Conservation (phyloP, 345 rosid species). For the Psidium friedrichsthalianum region DNA sequence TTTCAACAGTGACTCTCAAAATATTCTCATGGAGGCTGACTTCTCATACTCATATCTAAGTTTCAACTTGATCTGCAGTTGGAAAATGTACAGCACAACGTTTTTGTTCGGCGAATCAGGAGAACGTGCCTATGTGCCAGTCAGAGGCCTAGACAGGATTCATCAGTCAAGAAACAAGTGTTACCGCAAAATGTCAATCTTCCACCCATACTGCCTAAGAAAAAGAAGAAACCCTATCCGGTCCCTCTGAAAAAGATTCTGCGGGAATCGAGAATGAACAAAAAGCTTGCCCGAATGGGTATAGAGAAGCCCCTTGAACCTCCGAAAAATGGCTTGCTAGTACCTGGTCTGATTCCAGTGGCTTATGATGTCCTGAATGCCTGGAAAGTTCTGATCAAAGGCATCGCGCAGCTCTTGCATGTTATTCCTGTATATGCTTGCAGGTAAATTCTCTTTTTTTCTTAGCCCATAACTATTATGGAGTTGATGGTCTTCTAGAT, state of each 20-base stretch:
- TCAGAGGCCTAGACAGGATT: slow-evolving; percentile 15
- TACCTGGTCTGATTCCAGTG: slow-evolving; percentile 56
- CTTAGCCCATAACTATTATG: neutral
- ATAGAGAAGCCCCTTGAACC: slow-evolving; percentile 72
- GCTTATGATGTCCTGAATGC: slow-evolving; percentile 63
- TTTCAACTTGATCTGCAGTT: slow-evolving; percentile 23
- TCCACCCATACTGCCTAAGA: slow-evolving; percentile 61
- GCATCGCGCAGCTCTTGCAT: slow-evolving; percentile 70
- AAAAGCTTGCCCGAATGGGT: slow-evolving; percentile 71
- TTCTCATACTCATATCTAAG: neutral
- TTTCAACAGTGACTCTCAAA: neutral
- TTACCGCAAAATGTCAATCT: slow-evolving; percentile 69
- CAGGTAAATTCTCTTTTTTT: slow-evolving; percentile 17
- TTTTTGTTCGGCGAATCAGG: slow-evolving; percentile 9
- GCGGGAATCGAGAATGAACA: slow-evolving; percentile 46
- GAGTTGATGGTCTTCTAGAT: neutral
- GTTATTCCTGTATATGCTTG: slow-evolving; percentile 69
- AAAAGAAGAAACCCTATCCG: slow-evolving; percentile 81
- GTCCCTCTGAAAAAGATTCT: slow-evolving; percentile 59
- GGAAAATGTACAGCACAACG: slow-evolving; percentile 9
- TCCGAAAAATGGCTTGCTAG: slow-evolving; percentile 79
- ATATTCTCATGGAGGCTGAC: neutral
- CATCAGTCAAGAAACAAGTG: slow-evolving; percentile 13
- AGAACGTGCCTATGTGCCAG: slow-evolving; percentile 26
- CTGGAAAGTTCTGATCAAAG: slow-evolving; percentile 74